These are phyloP conservation scores for Guadua angustifolia DNA, from an alignment of 176 grass and related monocot species.

Conservation along the genomic window DNA sequence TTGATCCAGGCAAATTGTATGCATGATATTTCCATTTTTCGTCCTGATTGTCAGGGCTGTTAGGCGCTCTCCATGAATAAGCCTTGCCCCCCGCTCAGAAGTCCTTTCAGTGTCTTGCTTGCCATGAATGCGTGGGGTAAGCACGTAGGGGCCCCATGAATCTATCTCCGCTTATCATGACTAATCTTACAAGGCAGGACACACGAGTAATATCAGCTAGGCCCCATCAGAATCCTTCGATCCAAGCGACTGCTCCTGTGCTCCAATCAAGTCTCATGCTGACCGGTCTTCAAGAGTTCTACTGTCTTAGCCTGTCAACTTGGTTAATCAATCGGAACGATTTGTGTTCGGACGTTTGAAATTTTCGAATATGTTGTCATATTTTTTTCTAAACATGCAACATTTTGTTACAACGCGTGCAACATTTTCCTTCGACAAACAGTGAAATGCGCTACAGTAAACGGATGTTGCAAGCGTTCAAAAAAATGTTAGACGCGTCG, in stretches of 20 bases:
- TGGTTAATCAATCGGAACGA: too few species aligned
- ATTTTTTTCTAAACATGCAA: too few species aligned
- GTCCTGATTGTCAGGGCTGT: not conserved
- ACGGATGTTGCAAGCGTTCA: too few species aligned
- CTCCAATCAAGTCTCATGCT: conserved; percentile 22
- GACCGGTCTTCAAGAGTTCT: not conserved
- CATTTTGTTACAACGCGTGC: too few species aligned
- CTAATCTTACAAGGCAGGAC: conserved; percentile 11
- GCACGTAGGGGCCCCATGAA: not conserved
- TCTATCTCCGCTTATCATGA: conserved; percentile 25
- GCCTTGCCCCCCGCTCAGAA: not conserved
- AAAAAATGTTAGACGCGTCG: too few species aligned
- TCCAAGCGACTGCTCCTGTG: not conserved
- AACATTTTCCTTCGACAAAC: too few species aligned
- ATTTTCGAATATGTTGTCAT: too few species aligned
- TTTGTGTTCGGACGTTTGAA: too few species aligned
- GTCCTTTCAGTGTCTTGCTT: conserved; percentile 23
- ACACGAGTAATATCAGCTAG: conserved; percentile 4
- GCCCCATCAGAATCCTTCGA: not conserved
- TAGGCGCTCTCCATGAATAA: conserved; percentile 7
- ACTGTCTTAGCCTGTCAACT: not conserved
- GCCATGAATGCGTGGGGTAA: conserved; percentile 33
- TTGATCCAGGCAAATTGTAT: not conserved
- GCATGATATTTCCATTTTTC: not conserved
- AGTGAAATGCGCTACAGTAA: too few species aligned